A percentile compares a stretch with the other conserved stretches of the same genome.
phyloP scores from a whole-genome alignment of 257 asterid genomes.

The Solanum ossicruentum region DNA sequence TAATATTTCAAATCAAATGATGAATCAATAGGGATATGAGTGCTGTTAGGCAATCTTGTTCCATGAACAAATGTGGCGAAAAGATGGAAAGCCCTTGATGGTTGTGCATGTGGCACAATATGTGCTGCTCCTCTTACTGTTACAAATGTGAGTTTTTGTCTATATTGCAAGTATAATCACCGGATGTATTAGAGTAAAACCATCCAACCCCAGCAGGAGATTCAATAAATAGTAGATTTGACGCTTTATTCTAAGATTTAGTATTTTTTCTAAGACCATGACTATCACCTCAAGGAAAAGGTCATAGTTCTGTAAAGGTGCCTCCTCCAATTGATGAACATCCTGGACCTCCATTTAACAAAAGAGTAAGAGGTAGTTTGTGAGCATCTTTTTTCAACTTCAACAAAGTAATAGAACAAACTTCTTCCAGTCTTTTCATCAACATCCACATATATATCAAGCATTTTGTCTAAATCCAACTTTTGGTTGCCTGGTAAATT shows the following conservation, averaged over 20 bases:
- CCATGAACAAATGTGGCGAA: slow-evolving; percentile 55
- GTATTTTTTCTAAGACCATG: slow-evolving; percentile 19
- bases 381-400: slow-evolving; percentile 18
- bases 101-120: slow-evolving; percentile 79
- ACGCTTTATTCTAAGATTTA: slow-evolving; percentile 29
- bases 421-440: slow-evolving; percentile 19
- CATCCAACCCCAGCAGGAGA: slow-evolving; percentile 33
- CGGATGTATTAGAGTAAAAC: slow-evolving; percentile 23
- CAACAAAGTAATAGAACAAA: slow-evolving; percentile 28
- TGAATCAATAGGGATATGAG: neutral
- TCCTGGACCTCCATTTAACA: slow-evolving; percentile 39
- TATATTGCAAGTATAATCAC: slow-evolving; percentile 28
- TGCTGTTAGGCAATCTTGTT: slow-evolving; percentile 26
- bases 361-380: slow-evolving; percentile 17
- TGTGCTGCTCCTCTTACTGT: slow-evolving; percentile 86
- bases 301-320: slow-evolving; percentile 28
- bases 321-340: slow-evolving; percentile 34
- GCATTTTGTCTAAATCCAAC: slow-evolving; percentile 19
- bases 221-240: slow-evolving; percentile 28
- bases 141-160: slow-evolving; percentile 47
- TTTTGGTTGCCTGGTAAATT: slow-evolving; percentile 22
- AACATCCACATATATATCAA: slow-evolving; percentile 16
- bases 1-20: neutral
- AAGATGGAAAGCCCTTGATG: slow-evolving; percentile 55
- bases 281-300: slow-evolving; percentile 25